phyloP scores from a whole-genome alignment of 768 basidiomycete species.

The Boletus reticulatus region DNA sequence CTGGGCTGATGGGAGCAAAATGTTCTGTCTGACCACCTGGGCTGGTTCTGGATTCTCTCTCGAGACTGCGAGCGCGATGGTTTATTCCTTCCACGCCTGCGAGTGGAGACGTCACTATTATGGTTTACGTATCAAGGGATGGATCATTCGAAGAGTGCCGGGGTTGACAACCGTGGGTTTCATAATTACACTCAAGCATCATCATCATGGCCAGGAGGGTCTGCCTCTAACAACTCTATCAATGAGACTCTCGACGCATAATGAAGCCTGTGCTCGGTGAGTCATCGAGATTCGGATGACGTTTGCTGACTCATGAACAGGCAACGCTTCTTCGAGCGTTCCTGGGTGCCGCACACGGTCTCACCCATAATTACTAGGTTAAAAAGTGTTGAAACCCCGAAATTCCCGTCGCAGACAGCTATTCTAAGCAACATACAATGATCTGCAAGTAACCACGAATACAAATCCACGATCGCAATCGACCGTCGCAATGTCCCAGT shows the following conservation, averaged over 20 bases:
- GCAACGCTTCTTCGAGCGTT: constrained; percentile 2
- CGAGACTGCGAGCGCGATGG: background rate
- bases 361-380: constrained; percentile 21
- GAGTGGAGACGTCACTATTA: background rate
- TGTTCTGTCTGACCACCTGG: background rate
- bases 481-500: constrained; percentile 20
- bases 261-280: constrained; percentile 13
- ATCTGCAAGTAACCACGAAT: constrained; percentile 20
- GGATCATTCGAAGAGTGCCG: background rate
- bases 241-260: background rate
- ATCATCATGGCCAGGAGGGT: background rate
- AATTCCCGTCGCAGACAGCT: constrained; percentile 10
- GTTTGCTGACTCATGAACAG: constrained; percentile 3
- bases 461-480: constrained; percentile 20
- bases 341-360: constrained; percentile 1
- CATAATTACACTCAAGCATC: background rate
- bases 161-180: constrained; percentile 12
- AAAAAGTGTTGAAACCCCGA: constrained; percentile 11
- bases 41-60: background rate
- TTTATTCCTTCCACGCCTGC: background rate
- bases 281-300: constrained; percentile 17
- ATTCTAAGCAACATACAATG: constrained; percentile 10
- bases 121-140: constrained; percentile 6
- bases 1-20: constrained; percentile 1
- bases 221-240: constrained; percentile 3